phyloP scores from a whole-genome alignment of 768 basidiomycete species.

The Obba rivulosa region DNA sequence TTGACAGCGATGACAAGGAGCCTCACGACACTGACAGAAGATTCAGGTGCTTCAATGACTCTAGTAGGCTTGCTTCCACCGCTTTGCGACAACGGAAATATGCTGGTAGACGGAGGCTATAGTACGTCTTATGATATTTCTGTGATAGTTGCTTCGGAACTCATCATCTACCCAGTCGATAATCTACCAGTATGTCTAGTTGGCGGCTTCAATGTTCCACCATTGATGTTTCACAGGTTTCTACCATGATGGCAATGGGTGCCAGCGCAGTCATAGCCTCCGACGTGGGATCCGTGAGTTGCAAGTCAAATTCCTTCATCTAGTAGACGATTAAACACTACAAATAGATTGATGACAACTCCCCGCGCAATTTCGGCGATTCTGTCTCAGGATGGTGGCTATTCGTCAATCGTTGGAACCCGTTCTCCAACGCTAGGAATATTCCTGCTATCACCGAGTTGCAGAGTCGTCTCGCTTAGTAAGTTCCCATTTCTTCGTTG shows the following conservation, averaged over 20 bases:
- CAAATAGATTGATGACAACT: slow-evolving; percentile 83
- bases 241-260: slow-evolving; percentile 89
- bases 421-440: slow-evolving; percentile 70
- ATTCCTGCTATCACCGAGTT: slow-evolving; percentile 92
- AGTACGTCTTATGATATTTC: slow-evolving; percentile 39
- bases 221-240: slow-evolving; percentile 47
- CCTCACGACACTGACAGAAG: neutral
- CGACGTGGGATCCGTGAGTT: slow-evolving; percentile 83
- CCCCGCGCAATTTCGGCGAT: slow-evolving; percentile 91
- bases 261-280: slow-evolving; percentile 87
- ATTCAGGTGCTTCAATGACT: slow-evolving; percentile 90
- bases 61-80: slow-evolving; percentile 93
- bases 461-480: slow-evolving; percentile 94
- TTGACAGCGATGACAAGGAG: too few species aligned
- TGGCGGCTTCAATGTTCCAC: neutral
- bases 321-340: neutral
- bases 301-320: neutral
- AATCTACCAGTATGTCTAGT: slow-evolving; percentile 66
- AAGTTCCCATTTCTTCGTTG: slow-evolving; percentile 27
- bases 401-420: slow-evolving; percentile 88
- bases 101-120: slow-evolving; percentile 89
- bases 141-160: slow-evolving; percentile 6
- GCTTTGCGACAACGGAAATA: slow-evolving; percentile 87
- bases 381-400: slow-evolving; percentile 96
- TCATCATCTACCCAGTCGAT: slow-evolving; percentile 50